Conservation (phyloP, 2,329 filamentous ascomycete genomes). For the Talaromyces marneffei region DNA sequence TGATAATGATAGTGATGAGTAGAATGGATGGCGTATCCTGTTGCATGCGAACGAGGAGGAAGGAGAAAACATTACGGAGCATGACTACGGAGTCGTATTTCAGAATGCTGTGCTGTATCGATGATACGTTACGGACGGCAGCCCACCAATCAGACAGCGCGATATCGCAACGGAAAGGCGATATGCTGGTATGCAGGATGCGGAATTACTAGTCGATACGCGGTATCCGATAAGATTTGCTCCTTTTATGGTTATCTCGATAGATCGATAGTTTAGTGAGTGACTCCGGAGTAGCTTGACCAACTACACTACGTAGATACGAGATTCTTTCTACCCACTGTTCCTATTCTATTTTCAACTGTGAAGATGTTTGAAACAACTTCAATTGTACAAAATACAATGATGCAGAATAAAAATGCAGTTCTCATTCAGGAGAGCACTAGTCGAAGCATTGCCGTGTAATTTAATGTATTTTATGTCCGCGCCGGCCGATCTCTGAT, state of each 20-base stretch:
- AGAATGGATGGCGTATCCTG: background rate
- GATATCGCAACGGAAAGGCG: background rate
- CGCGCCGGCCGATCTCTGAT: constrained; percentile 1
- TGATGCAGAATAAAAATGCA: too few relatives aligned
- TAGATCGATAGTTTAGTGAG: background rate
- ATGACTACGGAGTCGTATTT: background rate
- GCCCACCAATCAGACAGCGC: background rate
- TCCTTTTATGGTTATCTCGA: constrained; percentile 5
- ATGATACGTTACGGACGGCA: background rate
- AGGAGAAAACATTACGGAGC: background rate
- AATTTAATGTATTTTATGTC: background rate
- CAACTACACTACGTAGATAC: background rate
- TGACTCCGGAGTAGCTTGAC: background rate
- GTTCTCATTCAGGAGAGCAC: background rate
- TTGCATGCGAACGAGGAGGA: constrained; percentile 1
- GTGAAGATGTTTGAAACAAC: too few relatives aligned
- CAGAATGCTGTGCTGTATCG: constrained; percentile 5
- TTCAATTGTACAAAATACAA: too few relatives aligned
- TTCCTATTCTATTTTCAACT: too few relatives aligned
- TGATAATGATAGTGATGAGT: background rate
- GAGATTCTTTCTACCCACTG: background rate
- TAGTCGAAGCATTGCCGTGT: background rate
- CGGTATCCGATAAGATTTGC: constrained; percentile 8
- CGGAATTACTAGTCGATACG: constrained; percentile 1
- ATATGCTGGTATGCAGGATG: constrained; percentile 5